A percentile compares a stretch with the other conserved stretches of the same genome.
These are phyloP conservation scores for Neurospora hispaniola DNA, from an alignment of 495 filamentous ascomycete species.

Conservation along the genomic window DNA sequence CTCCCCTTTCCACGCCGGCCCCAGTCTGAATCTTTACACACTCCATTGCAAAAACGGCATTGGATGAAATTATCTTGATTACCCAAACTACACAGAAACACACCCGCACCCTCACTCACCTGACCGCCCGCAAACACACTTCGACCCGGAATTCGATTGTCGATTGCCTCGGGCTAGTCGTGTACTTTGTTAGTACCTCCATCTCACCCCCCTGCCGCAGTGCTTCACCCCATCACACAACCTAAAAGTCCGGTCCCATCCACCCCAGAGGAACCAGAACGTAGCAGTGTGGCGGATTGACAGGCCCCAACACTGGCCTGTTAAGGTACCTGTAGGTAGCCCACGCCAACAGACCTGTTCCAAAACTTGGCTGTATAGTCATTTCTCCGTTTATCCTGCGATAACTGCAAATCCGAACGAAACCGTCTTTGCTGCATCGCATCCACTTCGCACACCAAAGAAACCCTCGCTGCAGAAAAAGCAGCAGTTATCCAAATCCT, in stretches of 20 bases:
- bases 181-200: neutral
- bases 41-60: neutral
- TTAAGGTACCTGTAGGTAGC: neutral
- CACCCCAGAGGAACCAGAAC: neutral
- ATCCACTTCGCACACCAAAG: neutral
- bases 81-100: neutral
- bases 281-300: neutral
- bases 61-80: neutral
- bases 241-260: neutral
- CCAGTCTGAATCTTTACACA: neutral
- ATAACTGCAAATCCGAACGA: neutral
- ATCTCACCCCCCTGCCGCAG: neutral
- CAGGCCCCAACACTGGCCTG: neutral
- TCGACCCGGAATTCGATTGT: slow-evolving; percentile 6
- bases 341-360: neutral
- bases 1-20: neutral
- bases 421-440: neutral
- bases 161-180: slow-evolving; percentile 8
- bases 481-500: neutral
- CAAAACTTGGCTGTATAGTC: neutral
- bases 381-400: neutral
- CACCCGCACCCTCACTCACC: neutral
- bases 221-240: neutral
- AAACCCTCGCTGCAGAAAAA: neutral
- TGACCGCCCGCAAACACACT: neutral